Evolutionary conservation across 352 stramenopile genomes (phyloP).

Genomic region (Pythium monospermum): DNA sequence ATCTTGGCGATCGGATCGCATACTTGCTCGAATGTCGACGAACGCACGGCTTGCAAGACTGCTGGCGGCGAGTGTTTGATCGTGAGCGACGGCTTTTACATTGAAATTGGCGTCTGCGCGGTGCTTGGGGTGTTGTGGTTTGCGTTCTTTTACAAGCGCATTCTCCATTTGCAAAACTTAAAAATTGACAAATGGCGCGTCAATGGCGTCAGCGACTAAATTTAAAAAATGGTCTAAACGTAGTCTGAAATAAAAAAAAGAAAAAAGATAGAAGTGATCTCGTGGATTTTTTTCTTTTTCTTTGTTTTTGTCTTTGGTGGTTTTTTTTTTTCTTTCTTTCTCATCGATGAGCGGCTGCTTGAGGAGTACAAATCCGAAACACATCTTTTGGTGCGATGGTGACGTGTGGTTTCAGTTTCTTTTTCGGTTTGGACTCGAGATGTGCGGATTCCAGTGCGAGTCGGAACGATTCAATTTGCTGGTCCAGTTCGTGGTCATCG

Average conservation of each 20-base stretch:
- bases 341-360: constrained; percentile 1
- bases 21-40: constrained; percentile 72
- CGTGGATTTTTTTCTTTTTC: neutral
- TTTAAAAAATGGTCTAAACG: neutral
- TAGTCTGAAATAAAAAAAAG: neutral
- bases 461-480: constrained; percentile 74
- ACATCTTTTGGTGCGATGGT: constrained; percentile 68
- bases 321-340: neutral
- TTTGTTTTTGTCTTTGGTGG: neutral
- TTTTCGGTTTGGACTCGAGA: constrained; percentile 43
- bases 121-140: constrained; percentile 68
- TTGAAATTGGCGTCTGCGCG: constrained; percentile 70
- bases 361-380: constrained; percentile 48
- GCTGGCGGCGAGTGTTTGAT: constrained; percentile 70
- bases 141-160: constrained; percentile 57
- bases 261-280: neutral
- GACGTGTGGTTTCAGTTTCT: constrained; percentile 54
- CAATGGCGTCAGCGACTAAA: constrained; percentile 13
- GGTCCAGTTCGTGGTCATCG: constrained; percentile 64
- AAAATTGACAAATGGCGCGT: constrained; percentile 83
- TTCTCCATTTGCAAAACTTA: constrained; percentile 72
- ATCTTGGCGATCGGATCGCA: constrained; percentile 68
- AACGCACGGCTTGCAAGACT: constrained; percentile 48
- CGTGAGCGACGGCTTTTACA: constrained; percentile 75
- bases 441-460: constrained; percentile 73